phyloP scores from a whole-genome alignment of 129 eudicot genomes.

The Lactuca sativa region DNA sequence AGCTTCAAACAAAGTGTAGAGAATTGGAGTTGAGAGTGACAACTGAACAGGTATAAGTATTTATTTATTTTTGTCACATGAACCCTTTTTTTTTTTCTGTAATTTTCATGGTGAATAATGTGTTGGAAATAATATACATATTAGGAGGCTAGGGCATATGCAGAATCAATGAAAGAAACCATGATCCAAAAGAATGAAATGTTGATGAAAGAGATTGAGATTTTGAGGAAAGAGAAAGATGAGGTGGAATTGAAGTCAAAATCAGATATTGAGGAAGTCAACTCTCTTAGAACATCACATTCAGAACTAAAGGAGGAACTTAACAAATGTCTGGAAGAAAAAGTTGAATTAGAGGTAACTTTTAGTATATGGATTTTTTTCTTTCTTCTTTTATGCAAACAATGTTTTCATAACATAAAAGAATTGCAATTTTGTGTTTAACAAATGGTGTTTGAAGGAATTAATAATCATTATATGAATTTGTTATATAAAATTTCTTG shows the following conservation, averaged over 20 bases:
- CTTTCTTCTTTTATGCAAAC: too few species aligned
- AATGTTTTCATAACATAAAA: too few species aligned
- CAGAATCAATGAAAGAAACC: slow-evolving; percentile 44
- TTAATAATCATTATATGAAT: too few species aligned
- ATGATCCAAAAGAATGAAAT: slow-evolving; percentile 49
- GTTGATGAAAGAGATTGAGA: slow-evolving; percentile 47
- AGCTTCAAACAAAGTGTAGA: slow-evolving; percentile 51
- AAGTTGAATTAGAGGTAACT: too few species aligned
- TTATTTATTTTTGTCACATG: neutral
- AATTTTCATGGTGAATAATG: neutral
- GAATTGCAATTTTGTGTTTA: too few species aligned
- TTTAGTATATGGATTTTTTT: too few species aligned
- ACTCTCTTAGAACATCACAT: slow-evolving; percentile 40
- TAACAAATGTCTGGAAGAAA: too few species aligned
- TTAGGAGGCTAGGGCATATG: slow-evolving; percentile 53
- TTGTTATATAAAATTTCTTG: slow-evolving; percentile 21
- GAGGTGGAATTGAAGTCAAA: slow-evolving; percentile 40
- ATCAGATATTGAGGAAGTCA: slow-evolving; percentile 20
- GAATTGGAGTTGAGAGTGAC: slow-evolving; percentile 64
- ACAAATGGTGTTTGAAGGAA: too few species aligned
- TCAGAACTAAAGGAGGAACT: too few species aligned
- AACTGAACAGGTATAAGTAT: slow-evolving; percentile 54
- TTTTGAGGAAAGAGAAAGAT: slow-evolving; percentile 46
- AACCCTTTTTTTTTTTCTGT: neutral
- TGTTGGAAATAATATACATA: neutral